Evolutionary conservation across 345 rosid species (phyloP), one percentile per base, ranked within the genome.

Genomic region (Murraya koenigii): DNA sequence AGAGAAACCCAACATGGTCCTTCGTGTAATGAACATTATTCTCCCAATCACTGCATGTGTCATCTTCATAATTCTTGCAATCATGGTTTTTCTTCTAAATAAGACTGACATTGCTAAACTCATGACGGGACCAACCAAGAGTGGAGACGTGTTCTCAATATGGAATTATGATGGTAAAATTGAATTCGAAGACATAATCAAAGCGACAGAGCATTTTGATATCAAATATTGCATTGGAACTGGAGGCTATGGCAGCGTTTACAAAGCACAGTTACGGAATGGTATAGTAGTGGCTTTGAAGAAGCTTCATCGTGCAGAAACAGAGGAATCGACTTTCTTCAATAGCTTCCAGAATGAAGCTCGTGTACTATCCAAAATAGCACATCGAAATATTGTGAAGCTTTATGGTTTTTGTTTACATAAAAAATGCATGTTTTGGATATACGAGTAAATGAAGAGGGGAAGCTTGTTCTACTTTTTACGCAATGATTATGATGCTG

Each of bases 401-500:
- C 77, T 78, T 30, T 25, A 72, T 22, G 81, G 81, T 47, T 72
- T 72, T 28, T 79, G 77, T 56, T 28, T 74, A 61, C 77, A 79
- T 33, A 41, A 30, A 0, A 17, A 36, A 44, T 44, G 49, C 49
- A 44, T 44, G 49, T 44, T 44, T 44, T 44, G 11, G 17, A 11
- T 44, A 10, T 44, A 44, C 49, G 13, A 44, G 49, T 44, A 44
- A 15, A 44, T 44, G 49, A 44, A 44, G 49, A 44, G 49, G 49
- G 49, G 49, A 44, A 44, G 49, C 49, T 44, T 44, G 49, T 44
- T 44, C 49, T 44, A 17, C 0, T 67, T 70, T n/a, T n/a, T 74
- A 14, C 58, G 59, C 11, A 26, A 49, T 7, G 74, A 67, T 17
- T 60, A 0, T 8, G 74, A 66, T 66, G 78, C 49, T 14, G 38